Percentiles rank a stretch among this genome's conserved stretches.
phyloP scores from a whole-genome alignment of 768 basidiomycete species.

The Austroboletus eburneus region DNA sequence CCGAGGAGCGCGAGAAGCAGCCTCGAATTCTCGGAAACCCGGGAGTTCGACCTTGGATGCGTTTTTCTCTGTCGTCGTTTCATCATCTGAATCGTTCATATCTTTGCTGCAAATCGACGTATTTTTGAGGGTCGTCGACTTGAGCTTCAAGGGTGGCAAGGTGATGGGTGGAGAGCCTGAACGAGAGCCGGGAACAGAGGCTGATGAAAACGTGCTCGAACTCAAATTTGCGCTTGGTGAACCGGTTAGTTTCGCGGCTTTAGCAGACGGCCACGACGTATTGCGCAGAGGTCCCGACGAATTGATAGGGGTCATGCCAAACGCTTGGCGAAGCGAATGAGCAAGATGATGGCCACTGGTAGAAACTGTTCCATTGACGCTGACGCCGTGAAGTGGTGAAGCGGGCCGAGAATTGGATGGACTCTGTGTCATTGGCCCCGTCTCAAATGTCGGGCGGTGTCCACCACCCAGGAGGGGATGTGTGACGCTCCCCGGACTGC shows the following conservation, averaged over 20 bases:
- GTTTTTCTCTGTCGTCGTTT: conserved; percentile 16
- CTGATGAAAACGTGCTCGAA: conserved; percentile 13
- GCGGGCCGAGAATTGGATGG: conserved; percentile 57
- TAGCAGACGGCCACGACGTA: conserved; percentile 35
- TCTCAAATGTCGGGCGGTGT: conserved; percentile 24
- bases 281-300: conserved; percentile 32
- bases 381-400: conserved; percentile 45
- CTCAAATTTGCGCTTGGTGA: conserved; percentile 6
- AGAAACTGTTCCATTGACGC: conserved; percentile 22
- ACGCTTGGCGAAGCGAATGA: conserved; percentile 81
- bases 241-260: conserved; percentile 9
- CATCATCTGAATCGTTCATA: conserved; percentile 19
- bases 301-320: conserved; percentile 87
- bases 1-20: conserved; percentile 34
- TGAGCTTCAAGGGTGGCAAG: conserved; percentile 61
- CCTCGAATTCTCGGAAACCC: conserved; percentile 61
- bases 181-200: conserved; percentile 51
- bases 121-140: conserved; percentile 19
- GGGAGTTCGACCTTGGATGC: conserved; percentile 48
- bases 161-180: conserved; percentile 69
- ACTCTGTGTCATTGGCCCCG: conserved; percentile 35
- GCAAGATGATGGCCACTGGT: conserved; percentile 63
- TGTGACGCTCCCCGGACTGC: conserved; percentile 53
- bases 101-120: conserved; percentile 16
- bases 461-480: conserved; percentile 32